These are phyloP conservation scores for Taphrina pruni DNA, from an alignment of 1,139 yeast species.

Conservation along the genomic window DNA sequence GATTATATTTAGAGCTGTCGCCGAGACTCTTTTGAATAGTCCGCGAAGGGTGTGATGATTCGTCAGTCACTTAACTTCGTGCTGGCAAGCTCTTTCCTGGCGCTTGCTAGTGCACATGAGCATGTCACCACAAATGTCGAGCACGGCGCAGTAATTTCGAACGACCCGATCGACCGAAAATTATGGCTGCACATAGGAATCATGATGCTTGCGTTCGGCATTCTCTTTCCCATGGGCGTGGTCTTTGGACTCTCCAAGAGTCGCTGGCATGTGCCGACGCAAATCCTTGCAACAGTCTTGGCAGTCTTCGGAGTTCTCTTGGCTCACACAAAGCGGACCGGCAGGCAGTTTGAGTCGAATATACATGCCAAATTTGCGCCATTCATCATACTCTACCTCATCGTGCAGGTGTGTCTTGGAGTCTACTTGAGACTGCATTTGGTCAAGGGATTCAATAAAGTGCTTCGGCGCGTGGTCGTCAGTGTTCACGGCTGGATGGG, in stretches of 20 bases:
- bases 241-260: slow-evolving; percentile 54
- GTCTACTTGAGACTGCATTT: slow-evolving; percentile 52
- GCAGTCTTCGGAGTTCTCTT: slow-evolving; percentile 53
- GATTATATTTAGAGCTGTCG: too few relatives aligned
- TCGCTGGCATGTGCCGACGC: slow-evolving; percentile 54
- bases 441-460: slow-evolving; percentile 43
- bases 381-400: slow-evolving; percentile 49
- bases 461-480: slow-evolving; percentile 50
- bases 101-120: slow-evolving; percentile 44
- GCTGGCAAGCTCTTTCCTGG: not conserved
- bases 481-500: slow-evolving; percentile 51
- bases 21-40: too few relatives aligned
- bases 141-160: slow-evolving; percentile 46
- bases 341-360: slow-evolving; percentile 52
- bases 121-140: slow-evolving; percentile 47
- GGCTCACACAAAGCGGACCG: slow-evolving; percentile 54
- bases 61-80: not conserved
- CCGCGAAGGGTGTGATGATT: not conserved
- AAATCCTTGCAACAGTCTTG: slow-evolving; percentile 51
- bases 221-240: slow-evolving; percentile 55
- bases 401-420: slow-evolving; percentile 51
- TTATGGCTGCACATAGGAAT: slow-evolving; percentile 53
- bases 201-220: slow-evolving; percentile 54
- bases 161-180: slow-evolving; percentile 47
- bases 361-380: slow-evolving; percentile 52